Evolutionary conservation across 2,329 filamentous ascomycete genomes (phyloP).

Genomic region (Chaetomiaceae sp.): DNA sequence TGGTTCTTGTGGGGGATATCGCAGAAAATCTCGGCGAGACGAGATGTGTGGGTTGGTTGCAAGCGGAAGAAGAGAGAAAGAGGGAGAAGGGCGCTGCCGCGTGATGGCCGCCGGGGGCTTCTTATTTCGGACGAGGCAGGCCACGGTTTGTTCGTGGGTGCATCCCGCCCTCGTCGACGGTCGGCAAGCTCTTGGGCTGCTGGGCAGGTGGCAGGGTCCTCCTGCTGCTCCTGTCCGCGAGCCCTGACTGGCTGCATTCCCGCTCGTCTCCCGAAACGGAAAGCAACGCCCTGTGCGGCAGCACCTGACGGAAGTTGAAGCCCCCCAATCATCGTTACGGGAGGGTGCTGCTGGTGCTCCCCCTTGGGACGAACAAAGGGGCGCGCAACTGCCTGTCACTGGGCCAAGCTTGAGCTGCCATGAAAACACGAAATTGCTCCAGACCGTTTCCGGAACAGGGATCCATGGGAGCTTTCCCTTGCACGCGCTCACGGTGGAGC

Average conservation of each 20-base stretch:
- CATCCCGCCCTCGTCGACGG: constrained; percentile 11
- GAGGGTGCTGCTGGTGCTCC: background rate
- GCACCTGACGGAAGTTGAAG: background rate
- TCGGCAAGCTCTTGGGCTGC: too few species aligned
- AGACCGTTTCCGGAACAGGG: constrained; percentile 28
- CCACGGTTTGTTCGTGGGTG: constrained; percentile 9
- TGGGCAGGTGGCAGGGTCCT: background rate
- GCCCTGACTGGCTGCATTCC: constrained; percentile 12
- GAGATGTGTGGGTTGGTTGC: constrained; percentile 15
- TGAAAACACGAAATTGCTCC: constrained; percentile 28
- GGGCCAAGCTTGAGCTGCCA: constrained; percentile 20
- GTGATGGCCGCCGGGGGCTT: constrained; percentile 24
- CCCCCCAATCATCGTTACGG: constrained; percentile 9
- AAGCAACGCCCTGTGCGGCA: constrained; percentile 5
- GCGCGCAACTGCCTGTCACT: constrained; percentile 11
- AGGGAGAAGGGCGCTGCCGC: constrained; percentile 21
- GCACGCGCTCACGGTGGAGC: constrained; percentile 25
- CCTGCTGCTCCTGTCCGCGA: background rate
- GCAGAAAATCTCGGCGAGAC: constrained; percentile 22
- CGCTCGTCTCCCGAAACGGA: constrained; percentile 15
- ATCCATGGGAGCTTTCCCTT: constrained; percentile 21
- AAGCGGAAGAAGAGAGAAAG: constrained; percentile 23
- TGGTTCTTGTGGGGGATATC: constrained; percentile 20
- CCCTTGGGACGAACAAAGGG: constrained; percentile 19
- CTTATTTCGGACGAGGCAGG: constrained; percentile 26